Percentiles rank a stretch among this genome's conserved stretches.
phyloP scores from a whole-genome alignment of 2,329 filamentous ascomycete genomes.

The Hirsutella rhossiliensis region DNA sequence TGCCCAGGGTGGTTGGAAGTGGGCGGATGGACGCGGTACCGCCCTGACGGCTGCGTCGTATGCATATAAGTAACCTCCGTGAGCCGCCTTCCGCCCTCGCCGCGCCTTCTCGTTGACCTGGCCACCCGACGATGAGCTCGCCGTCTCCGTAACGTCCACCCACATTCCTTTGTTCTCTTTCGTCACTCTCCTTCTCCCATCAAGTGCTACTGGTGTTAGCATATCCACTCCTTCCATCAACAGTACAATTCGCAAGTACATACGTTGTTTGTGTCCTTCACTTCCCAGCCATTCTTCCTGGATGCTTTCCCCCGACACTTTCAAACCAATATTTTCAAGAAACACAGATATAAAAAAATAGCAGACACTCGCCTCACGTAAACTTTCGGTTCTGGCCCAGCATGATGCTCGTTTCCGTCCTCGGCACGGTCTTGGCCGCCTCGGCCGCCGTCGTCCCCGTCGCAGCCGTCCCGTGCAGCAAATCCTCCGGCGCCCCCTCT shows the following conservation, averaged over 20 bases:
- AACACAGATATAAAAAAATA: not conserved
- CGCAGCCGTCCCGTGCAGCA: not conserved
- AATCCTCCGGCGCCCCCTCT: not conserved
- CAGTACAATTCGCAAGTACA: not conserved
- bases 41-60: no score
- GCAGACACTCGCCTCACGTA: not conserved
- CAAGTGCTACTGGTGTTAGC: not conserved
- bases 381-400: not conserved
- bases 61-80: no score
- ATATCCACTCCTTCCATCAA: not conserved
- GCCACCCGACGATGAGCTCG: not conserved
- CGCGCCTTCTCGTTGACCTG: no score
- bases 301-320: not conserved
- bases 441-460: slow-evolving; percentile 1
- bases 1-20: no score
- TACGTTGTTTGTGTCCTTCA: not conserved
- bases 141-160: not conserved
- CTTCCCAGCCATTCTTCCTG: no score
- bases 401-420: slow-evolving; percentile 1
- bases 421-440: slow-evolving; percentile 1
- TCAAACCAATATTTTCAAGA: not conserved
- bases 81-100: no score
- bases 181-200: not conserved
- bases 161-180: not conserved
- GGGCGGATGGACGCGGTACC: no score